Evolutionary conservation across 768 basidiomycete species (phyloP).

Genomic region (Sistotremastrum niveocremeum): DNA sequence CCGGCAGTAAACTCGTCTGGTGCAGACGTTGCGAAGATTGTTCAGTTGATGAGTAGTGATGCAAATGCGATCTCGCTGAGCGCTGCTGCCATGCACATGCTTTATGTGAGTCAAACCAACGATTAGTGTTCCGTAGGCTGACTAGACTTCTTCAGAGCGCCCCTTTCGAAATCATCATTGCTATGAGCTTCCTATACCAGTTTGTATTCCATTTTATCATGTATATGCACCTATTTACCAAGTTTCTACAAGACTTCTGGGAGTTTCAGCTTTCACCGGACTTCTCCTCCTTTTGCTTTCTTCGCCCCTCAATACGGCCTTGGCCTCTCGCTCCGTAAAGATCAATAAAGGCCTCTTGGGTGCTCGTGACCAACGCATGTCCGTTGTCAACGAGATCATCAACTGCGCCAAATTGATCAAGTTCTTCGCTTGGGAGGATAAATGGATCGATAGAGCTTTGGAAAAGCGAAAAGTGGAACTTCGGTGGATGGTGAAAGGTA

Average conservation of each 20-base stretch:
- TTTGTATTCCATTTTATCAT: conserved; percentile 6
- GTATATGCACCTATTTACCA: background rate
- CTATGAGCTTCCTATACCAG: conserved; percentile 22
- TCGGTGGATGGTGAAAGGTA: conserved; percentile 1
- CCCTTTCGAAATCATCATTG: conserved; percentile 21
- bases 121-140: background rate
- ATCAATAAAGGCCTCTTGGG: conserved; percentile 21
- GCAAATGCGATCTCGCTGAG: conserved; percentile 1
- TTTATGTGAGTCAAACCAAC: conserved; percentile 1
- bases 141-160: conserved; percentile 4
- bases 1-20: conserved; percentile 3
- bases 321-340: conserved; percentile 24
- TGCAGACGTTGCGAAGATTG: conserved; percentile 22
- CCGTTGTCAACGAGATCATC: background rate
- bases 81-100: background rate
- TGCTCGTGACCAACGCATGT: conserved; percentile 24
- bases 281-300: conserved; percentile 26
- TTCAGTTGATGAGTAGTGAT: conserved; percentile 21
- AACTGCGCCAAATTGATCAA: conserved; percentile 24
- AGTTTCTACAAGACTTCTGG: conserved; percentile 24
- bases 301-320: conserved; percentile 26
- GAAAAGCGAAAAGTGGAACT: conserved; percentile 14
- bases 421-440: conserved; percentile 28
- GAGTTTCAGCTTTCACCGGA: conserved; percentile 33
- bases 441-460: conserved; percentile 28